These are phyloP conservation scores for Leptomonas seymouri DNA, from an alignment of 208 protist genomes.

Conservation along the genomic window DNA sequence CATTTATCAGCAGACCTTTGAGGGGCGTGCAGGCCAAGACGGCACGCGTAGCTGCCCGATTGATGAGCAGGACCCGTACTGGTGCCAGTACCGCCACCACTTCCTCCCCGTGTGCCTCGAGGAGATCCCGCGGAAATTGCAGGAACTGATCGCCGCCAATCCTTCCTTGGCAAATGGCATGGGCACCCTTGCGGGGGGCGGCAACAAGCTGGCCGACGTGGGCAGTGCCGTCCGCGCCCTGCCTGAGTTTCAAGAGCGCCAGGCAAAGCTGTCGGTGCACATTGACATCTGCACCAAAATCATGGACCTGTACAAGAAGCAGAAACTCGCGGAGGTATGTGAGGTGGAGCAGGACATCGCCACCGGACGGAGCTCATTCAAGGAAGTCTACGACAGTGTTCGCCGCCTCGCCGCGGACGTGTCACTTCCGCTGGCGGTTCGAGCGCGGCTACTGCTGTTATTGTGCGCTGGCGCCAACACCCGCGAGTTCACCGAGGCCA, in stretches of 20 bases:
- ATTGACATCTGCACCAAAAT: constrained; percentile 85
- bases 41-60: constrained; percentile 47
- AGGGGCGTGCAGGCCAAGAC: constrained; percentile 41
- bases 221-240: constrained; percentile 65
- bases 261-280: constrained; percentile 77
- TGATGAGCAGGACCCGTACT: constrained; percentile 76
- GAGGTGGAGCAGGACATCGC: constrained; percentile 78
- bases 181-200: constrained; percentile 15
- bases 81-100: constrained; percentile 75
- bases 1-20: constrained; percentile 65
- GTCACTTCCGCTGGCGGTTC: constrained; percentile 50
- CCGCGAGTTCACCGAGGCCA: constrained; percentile 64
- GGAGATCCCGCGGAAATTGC: constrained; percentile 57
- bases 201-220: constrained; percentile 41
- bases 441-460: constrained; percentile 63
- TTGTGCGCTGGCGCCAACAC: constrained; percentile 49
- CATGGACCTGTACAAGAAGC: constrained; percentile 60
- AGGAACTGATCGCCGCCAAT: constrained; percentile 65
- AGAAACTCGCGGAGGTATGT: constrained; percentile 58
- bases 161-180: constrained; percentile 51
- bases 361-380: constrained; percentile 48
- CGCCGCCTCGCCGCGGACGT: constrained; percentile 41
- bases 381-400: constrained; percentile 53
- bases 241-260: constrained; percentile 74
- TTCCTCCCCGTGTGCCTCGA: constrained; percentile 62